Conservation (phyloP, 2,329 filamentous ascomycete genomes). For the Cytospora chrysosperma region DNA sequence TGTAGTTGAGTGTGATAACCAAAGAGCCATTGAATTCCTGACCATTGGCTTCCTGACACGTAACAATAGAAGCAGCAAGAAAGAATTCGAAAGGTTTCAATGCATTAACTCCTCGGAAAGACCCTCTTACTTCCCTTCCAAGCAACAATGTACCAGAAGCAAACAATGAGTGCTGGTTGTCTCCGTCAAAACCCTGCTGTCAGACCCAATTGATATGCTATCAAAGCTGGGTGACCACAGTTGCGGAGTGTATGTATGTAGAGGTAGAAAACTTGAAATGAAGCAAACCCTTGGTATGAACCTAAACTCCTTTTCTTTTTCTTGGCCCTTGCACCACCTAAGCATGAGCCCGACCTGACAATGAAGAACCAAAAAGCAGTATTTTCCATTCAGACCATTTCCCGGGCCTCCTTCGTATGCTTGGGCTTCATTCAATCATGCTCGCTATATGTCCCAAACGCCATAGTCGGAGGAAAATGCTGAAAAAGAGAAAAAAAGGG, state of each 20-base stretch:
- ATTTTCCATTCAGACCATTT: slow-evolving; percentile 16
- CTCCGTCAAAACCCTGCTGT: background rate
- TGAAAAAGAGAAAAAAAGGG: background rate
- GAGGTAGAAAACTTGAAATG: slow-evolving; percentile 4
- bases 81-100: background rate
- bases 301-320: slow-evolving; percentile 20
- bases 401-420: slow-evolving; percentile 25
- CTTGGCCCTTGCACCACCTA: background rate
- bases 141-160: slow-evolving; percentile 12
- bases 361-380: background rate
- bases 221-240: slow-evolving; percentile 18
- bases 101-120: background rate
- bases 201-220: slow-evolving; percentile 17
- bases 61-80: background rate
- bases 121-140: background rate
- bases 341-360: background rate
- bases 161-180: slow-evolving; percentile 14
- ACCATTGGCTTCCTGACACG: background rate
- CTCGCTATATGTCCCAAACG: slow-evolving; percentile 21
- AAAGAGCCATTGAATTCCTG: background rate
- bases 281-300: slow-evolving; percentile 17
- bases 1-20: background rate
- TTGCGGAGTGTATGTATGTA: slow-evolving; percentile 8
- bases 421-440: slow-evolving; percentile 22
- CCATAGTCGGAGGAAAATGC: slow-evolving; percentile 12